Percentiles rank a stretch among this genome's conserved stretches.
These are phyloP conservation scores for Lupinus albus DNA, from an alignment of 306 rosid species.

Conservation along the genomic window DNA sequence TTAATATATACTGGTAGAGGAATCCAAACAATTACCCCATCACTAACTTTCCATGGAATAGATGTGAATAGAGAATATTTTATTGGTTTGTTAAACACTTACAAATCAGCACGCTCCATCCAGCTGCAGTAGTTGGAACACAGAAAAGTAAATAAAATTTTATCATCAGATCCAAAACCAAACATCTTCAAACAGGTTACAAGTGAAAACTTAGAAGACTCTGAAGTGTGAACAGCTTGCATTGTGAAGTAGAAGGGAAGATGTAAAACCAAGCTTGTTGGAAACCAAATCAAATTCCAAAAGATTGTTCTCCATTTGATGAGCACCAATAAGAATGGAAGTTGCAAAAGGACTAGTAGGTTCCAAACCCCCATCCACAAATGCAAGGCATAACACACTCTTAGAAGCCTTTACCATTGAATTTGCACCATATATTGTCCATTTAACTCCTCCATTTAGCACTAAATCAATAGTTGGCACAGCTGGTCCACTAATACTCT, in stretches of 20 bases:
- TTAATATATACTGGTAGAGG: too few relatives aligned
- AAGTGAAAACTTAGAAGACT: slow-evolving; percentile 14
- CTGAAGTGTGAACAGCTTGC: slow-evolving; percentile 41
- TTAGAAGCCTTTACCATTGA: slow-evolving; percentile 45
- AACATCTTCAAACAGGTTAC: background rate
- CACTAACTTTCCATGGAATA: too few relatives aligned
- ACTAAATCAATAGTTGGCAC: slow-evolving; percentile 47
- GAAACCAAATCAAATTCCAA: slow-evolving; percentile 40
- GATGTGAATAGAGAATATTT: background rate
- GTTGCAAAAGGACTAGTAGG: slow-evolving; percentile 5
- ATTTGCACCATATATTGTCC: slow-evolving; percentile 47
- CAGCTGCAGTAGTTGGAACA: background rate
- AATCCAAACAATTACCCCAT: too few relatives aligned
- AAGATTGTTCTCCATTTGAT: slow-evolving; percentile 46
- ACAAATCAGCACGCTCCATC: background rate
- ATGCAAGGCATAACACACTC: slow-evolving; percentile 44
- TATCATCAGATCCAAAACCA: background rate
- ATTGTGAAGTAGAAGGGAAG: slow-evolving; percentile 36
- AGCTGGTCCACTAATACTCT: slow-evolving; percentile 33
- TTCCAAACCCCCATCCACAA: slow-evolving; percentile 42
- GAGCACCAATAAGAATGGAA: slow-evolving; percentile 38
- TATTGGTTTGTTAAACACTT: background rate
- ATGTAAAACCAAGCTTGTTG: slow-evolving; percentile 39
- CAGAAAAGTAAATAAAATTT: background rate
- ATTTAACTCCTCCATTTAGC: slow-evolving; percentile 22